Percentiles rank a stretch among this genome's conserved stretches.
These are phyloP conservation scores for Zangia roseola DNA, from an alignment of 768 basidiomycete genomes.

Conservation along the genomic window DNA sequence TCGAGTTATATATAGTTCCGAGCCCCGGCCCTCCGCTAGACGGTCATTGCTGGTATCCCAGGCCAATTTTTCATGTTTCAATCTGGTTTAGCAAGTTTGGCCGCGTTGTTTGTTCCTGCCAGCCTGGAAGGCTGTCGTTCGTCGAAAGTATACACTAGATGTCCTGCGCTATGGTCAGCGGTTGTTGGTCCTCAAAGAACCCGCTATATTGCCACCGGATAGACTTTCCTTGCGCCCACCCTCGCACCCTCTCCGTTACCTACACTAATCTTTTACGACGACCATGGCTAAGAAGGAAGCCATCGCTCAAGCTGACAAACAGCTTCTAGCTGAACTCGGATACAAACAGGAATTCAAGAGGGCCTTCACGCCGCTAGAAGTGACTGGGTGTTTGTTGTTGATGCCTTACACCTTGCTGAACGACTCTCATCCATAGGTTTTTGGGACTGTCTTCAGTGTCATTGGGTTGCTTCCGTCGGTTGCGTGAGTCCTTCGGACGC, in stretches of 20 bases:
- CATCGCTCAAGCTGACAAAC: constrained; percentile 25
- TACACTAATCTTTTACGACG: not conserved
- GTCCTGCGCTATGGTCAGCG: no score
- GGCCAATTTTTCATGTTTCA: no score
- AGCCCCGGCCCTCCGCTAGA: no score
- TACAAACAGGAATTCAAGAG: constrained; percentile 40
- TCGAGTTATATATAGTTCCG: no score
- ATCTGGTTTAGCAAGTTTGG: no score
- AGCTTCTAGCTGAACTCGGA: constrained; percentile 35
- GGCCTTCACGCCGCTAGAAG: constrained; percentile 36
- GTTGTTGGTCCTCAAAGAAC: no score
- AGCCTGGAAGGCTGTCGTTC: no score
- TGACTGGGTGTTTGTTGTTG: not conserved
- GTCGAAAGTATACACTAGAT: no score
- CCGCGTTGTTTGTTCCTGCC: no score
- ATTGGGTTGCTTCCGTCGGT: constrained; percentile 69
- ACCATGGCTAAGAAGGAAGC: constrained; percentile 14
- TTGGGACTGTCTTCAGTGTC: constrained; percentile 69
- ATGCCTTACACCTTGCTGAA: not conserved
- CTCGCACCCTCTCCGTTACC: not conserved
- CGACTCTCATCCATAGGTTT: constrained; percentile 47
- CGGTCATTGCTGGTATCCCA: no score
- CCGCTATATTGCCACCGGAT: no score
- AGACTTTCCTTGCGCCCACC: no score
- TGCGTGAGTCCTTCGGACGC: constrained; percentile 40